phyloP scores from a whole-genome alignment of 495 filamentous ascomycete genomes.

The Stereocaulon alpinum region DNA sequence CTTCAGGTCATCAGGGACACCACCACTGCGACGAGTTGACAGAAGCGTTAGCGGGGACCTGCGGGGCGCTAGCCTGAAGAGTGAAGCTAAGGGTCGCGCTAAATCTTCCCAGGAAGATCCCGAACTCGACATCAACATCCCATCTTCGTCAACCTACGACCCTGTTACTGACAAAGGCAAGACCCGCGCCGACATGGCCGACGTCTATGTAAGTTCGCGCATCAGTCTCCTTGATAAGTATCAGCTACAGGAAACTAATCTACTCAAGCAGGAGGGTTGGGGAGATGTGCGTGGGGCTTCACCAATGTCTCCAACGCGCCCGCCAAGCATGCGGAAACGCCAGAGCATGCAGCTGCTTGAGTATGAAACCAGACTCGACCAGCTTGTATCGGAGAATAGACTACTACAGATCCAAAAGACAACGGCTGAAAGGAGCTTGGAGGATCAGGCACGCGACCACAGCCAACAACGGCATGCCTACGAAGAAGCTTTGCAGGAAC shows the following conservation, averaged over 20 bases:
- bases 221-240: slow-evolving; percentile 16
- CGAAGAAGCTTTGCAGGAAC: slow-evolving; percentile 44
- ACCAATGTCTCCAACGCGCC: slow-evolving; percentile 86
- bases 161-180: slow-evolving; percentile 80
- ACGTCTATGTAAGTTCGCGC: slow-evolving; percentile 74
- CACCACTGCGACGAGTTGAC: slow-evolving; percentile 60
- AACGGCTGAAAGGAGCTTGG: slow-evolving; percentile 51
- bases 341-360: slow-evolving; percentile 96
- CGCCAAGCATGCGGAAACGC: slow-evolving; percentile 87
- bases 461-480: slow-evolving; percentile 47
- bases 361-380: slow-evolving; percentile 64
- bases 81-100: slow-evolving; percentile 23
- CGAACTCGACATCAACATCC: slow-evolving; percentile 36
- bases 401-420: slow-evolving; percentile 60
- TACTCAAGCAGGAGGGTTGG: slow-evolving; percentile 65
- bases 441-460: slow-evolving; percentile 37
- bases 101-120: slow-evolving; percentile 22
- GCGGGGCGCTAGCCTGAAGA: slow-evolving; percentile 50
- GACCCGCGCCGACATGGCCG: slow-evolving; percentile 73
- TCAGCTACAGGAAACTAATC: slow-evolving; percentile 14
- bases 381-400: slow-evolving; percentile 71
- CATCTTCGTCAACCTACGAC: slow-evolving; percentile 56
- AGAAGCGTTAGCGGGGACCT: slow-evolving; percentile 72
- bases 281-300: slow-evolving; percentile 81
- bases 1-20: slow-evolving; percentile 41